Conservation (phyloP, 225 moss, liverwort and hornwort genomes). For the Thuidium tamariscinum region DNA sequence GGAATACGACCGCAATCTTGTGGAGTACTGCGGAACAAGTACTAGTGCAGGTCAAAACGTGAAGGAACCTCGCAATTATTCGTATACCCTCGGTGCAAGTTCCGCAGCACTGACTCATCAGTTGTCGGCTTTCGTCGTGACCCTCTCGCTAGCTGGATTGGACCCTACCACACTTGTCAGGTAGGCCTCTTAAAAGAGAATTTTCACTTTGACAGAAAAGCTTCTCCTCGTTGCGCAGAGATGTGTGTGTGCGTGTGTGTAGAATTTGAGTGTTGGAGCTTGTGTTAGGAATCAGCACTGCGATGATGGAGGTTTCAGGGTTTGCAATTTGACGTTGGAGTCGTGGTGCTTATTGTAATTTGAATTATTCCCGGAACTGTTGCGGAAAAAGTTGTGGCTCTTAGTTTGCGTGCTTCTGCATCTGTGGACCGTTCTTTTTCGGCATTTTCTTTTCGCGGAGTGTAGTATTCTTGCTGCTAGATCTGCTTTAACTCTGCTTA, state of each 20-base stretch:
- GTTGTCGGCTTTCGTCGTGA: neutral
- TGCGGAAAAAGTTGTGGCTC: neutral
- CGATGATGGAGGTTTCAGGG: neutral
- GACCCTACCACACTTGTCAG: neutral
- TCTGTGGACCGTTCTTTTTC: neutral
- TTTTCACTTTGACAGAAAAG: neutral
- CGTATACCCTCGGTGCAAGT: neutral
- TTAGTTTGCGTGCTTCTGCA: neutral
- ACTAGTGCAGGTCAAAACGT: neutral
- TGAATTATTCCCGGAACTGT: neutral
- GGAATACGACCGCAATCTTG: neutral
- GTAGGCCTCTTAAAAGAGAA: neutral
- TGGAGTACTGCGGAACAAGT: neutral
- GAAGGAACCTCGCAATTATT: conserved; percentile 12
- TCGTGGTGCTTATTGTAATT: neutral
- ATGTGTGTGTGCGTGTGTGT: neutral
- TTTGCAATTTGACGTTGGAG: neutral
- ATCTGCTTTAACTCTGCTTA: neutral
- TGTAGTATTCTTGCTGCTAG: neutral
- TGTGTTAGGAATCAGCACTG: neutral
- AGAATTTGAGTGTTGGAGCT: neutral
- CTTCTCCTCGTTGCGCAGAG: neutral
- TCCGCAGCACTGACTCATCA: neutral
- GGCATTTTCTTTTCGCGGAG: neutral
- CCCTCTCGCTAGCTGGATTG: neutral